phyloP scores from a whole-genome alignment of 352 stramenopile species.

The Phytophthora lateralis region DNA sequence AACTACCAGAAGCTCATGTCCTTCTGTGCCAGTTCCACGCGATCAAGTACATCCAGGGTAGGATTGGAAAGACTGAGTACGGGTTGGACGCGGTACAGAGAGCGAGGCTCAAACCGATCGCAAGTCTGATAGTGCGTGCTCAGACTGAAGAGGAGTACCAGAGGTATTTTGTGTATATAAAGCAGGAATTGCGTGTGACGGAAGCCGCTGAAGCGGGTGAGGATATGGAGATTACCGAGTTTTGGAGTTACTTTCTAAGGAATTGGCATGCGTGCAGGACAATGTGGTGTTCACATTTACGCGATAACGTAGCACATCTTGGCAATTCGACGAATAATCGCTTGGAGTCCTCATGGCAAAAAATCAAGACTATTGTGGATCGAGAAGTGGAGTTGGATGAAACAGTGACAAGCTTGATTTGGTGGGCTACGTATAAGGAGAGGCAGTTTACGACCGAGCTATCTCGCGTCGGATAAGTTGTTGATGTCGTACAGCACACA shows the following conservation, averaged over 20 bases:
- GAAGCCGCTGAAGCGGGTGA: background rate
- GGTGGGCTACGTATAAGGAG: background rate
- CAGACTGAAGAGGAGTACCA: slow-evolving; percentile 2
- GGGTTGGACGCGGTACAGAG: background rate
- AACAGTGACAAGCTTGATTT: slow-evolving; percentile 1
- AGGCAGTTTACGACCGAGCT: background rate
- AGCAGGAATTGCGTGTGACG: background rate
- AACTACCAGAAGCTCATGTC: slow-evolving; percentile 5
- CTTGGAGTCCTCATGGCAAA: slow-evolving; percentile 13
- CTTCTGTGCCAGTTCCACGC: slow-evolving; percentile 33
- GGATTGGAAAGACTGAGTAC: slow-evolving; percentile 11
- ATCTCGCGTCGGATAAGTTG: background rate
- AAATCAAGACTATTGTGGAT: slow-evolving; percentile 8
- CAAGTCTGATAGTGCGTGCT: slow-evolving; percentile 2
- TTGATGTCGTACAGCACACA: background rate
- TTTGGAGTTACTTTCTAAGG: slow-evolving; percentile 14
- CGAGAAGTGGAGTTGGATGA: slow-evolving; percentile 6
- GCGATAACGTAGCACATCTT: slow-evolving; percentile 5
- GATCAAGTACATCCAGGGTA: slow-evolving; percentile 17
- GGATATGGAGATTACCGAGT: background rate
- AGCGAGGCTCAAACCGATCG: background rate
- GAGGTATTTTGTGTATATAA: background rate
- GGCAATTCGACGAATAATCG: slow-evolving; percentile 30
- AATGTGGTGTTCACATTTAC: slow-evolving; percentile 14
- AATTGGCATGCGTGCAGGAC: slow-evolving; percentile 15